Percentiles rank a stretch among this genome's conserved stretches.
phyloP scores from a whole-genome alignment of 2,329 filamentous ascomycete species.

The Fonsecaea nubica region DNA sequence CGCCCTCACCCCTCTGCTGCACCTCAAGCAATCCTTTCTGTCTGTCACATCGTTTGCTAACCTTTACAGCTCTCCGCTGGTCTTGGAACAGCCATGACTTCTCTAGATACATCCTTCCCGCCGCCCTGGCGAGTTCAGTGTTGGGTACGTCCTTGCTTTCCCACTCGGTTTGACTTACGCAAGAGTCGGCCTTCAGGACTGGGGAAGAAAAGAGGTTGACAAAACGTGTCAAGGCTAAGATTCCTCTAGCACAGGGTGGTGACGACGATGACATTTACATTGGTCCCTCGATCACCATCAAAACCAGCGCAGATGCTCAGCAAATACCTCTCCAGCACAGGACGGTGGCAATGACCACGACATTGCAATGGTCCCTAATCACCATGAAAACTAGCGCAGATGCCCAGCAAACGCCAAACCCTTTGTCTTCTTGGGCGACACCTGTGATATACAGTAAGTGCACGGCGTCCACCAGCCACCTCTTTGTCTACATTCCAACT shows the following conservation, averaged over 20 bases:
- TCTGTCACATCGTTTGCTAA: slow-evolving; percentile 30
- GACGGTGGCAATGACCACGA: slow-evolving; percentile 19
- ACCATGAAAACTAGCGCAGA: slow-evolving; percentile 64
- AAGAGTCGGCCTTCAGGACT: slow-evolving; percentile 16
- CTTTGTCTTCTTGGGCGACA: too few relatives aligned
- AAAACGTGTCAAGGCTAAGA: slow-evolving; percentile 25
- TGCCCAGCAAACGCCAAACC: slow-evolving; percentile 63
- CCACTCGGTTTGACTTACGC: not conserved
- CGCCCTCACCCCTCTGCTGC: not conserved
- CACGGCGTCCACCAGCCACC: too few relatives aligned
- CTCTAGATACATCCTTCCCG: slow-evolving; percentile 63
- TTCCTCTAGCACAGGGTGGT: slow-evolving; percentile 29
- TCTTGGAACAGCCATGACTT: slow-evolving; percentile 54
- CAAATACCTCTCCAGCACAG: slow-evolving; percentile 53
- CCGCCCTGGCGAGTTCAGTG: slow-evolving; percentile 59
- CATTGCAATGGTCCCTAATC: slow-evolving; percentile 42
- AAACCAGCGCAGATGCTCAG: slow-evolving; percentile 68
- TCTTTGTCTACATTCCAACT: too few relatives aligned
- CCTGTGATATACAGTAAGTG: too few relatives aligned
- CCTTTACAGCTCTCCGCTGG: slow-evolving; percentile 28
- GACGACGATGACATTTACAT: slow-evolving; percentile 26
- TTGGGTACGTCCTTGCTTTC: slow-evolving; percentile 50
- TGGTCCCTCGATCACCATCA: slow-evolving; percentile 50
- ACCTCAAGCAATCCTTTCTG: slow-evolving; percentile 3
- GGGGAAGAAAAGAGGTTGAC: slow-evolving; percentile 1